phyloP scores from a whole-genome alignment of 176 grass and related monocot genomes.

The Bonia amplexicaulis region DNA sequence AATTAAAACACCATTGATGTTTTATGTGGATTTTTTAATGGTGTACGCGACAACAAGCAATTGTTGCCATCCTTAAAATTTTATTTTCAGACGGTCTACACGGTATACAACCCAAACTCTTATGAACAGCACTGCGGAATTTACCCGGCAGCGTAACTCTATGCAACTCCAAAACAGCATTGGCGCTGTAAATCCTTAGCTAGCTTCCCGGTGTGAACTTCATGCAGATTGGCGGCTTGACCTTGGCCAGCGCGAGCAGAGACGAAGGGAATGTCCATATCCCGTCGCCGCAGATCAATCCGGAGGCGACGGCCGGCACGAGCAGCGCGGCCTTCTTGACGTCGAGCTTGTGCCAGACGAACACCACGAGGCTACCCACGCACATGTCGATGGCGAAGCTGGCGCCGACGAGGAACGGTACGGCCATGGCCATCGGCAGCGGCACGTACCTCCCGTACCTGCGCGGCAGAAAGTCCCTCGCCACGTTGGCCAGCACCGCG shows the following conservation, averaged over 20 bases:
- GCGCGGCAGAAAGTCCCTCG: slow-evolving; percentile 56
- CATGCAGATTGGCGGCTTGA: slow-evolving; percentile 98
- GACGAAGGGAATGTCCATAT: slow-evolving; percentile 87
- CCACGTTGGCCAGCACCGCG: slow-evolving; percentile 55
- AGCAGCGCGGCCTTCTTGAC: slow-evolving; percentile 61
- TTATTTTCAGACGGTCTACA: neutral
- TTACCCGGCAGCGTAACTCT: neutral
- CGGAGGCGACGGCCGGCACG: slow-evolving; percentile 77
- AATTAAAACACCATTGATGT: neutral
- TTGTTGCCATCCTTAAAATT: neutral
- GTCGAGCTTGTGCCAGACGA: slow-evolving; percentile 64
- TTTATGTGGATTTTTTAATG: neutral
- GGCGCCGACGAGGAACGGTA: slow-evolving; percentile 86
- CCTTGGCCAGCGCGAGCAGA: slow-evolving; percentile 75
- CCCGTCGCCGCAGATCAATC: slow-evolving; percentile 88
- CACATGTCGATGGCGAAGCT: slow-evolving; percentile 98
- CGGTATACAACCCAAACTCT: neutral
- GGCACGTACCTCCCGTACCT: slow-evolving; percentile 54
- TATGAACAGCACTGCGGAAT: slow-evolving; percentile 14
- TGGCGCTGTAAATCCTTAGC: neutral
- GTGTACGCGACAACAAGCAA: neutral
- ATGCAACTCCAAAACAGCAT: neutral
- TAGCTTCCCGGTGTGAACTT: slow-evolving; percentile 59
- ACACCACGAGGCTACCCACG: slow-evolving; percentile 74
- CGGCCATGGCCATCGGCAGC: slow-evolving; percentile 96